Base-by-base conservation (phyloP, 768 basidiomycete genomes). In the Postia placenta region DNA sequence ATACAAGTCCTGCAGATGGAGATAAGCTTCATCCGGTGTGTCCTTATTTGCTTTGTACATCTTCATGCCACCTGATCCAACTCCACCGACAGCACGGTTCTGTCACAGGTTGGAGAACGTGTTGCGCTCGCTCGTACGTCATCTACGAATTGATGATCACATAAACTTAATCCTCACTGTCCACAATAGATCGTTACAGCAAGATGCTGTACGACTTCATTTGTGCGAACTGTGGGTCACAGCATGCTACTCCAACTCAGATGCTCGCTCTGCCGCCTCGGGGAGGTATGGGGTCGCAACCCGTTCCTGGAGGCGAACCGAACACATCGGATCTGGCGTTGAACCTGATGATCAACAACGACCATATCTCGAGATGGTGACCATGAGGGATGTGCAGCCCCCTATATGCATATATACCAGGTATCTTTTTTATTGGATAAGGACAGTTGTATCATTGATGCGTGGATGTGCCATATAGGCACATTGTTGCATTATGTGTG, bases 1-100 rank as follows among this genome's bases (percentile, higher is more conserved):
- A 71, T 77, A 15, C 59, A 73, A 2, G 80, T 75, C 11, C 62
- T 88, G 5, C 76, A 74, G 15, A 67, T 72, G 9, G 87, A 90
- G 63, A 66, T 87, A 25, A 78, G 79, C 48, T 85, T 85, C 58
- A 72, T 87, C 15, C 73, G 77, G 84, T 85, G 44, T 40, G n/a
- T n/a, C n/a, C n/a, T n/a, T n/a, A 79, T 69, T 39, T 49, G 20
- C 36, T 39, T 24, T 24, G 20, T 22, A 7, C 12, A 20, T 47
- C 41, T 11, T 25, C 4, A 5, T 45, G 35, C 17, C 27, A 20
- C 25, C 19, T n/a, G n/a, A n/a, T n/a, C n/a, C n/a, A n/a, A n/a
- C n/a, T n/a, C n/a, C n/a, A 11, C 12, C 17, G 12, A 48, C 43
- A 19, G 36, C 28, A 20, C 38, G 30, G 42, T 26, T 7, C 25